Percentiles rank a stretch among this genome's conserved stretches.
phyloP scores from a whole-genome alignment of 371 early-diverging fungal genomes.

The Thermomucor indicae-seudaticae region DNA sequence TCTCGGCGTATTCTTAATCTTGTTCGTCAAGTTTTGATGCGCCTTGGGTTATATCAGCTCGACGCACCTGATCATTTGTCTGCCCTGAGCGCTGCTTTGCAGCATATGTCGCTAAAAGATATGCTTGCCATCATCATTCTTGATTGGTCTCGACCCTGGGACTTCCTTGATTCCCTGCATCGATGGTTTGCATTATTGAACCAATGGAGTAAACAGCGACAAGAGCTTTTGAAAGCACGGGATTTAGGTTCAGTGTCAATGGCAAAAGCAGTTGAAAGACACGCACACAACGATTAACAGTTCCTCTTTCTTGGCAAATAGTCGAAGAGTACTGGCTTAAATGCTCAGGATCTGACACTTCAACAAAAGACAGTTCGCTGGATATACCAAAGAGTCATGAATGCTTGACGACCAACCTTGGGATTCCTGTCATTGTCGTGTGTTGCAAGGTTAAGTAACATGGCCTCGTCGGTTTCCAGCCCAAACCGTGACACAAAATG shows the following conservation, averaged over 20 bases:
- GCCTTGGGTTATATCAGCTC: constrained; percentile 77
- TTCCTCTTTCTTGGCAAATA: constrained; percentile 1
- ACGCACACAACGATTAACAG: too few species aligned
- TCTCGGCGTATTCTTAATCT: background rate
- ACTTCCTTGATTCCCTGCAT: constrained; percentile 70
- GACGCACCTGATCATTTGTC: constrained; percentile 62
- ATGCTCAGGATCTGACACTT: constrained; percentile 13
- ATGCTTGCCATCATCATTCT: constrained; percentile 69
- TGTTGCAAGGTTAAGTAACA: constrained; percentile 73
- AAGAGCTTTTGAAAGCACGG: constrained; percentile 35
- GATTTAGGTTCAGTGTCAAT: too few species aligned
- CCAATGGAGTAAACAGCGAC: constrained; percentile 43
- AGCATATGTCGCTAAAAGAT: constrained; percentile 54
- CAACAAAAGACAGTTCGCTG: constrained; percentile 1
- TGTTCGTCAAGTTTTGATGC: constrained; percentile 58
- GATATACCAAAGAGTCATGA: constrained; percentile 63
- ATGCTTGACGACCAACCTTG: constrained; percentile 74
- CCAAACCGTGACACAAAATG: too few species aligned
- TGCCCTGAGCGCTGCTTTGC: constrained; percentile 66
- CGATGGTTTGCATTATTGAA: constrained; percentile 71
- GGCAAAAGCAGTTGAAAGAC: too few species aligned
- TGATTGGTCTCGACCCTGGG: constrained; percentile 90
- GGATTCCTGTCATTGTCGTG: constrained; percentile 80
- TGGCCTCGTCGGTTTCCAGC: background rate
- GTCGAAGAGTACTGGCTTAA: constrained; percentile 54